Evolutionary conservation across 345 rosid genomes (phyloP).

Genomic region (Cardamine resedifolia): DNA sequence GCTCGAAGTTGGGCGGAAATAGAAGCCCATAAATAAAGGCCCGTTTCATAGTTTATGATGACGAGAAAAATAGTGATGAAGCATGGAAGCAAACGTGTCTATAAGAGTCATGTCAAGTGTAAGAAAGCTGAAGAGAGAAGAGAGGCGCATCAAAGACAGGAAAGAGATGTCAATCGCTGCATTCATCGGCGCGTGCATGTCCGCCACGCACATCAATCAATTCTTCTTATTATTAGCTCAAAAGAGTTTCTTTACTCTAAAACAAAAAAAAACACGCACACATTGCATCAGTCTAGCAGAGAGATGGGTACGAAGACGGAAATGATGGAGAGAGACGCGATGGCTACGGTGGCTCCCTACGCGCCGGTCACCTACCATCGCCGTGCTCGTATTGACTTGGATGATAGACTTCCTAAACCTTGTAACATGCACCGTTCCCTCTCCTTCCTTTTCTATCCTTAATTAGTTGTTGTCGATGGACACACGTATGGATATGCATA

Average conservation of each 20-base stretch:
- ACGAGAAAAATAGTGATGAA: conserved; percentile 14
- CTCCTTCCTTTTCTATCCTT: background rate
- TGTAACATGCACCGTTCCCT: conserved; percentile 45
- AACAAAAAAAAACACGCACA: background rate
- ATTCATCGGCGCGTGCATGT: conserved; percentile 32
- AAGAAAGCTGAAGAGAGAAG: conserved; percentile 12
- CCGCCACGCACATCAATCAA: conserved; percentile 33
- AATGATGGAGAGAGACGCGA: conserved; percentile 47
- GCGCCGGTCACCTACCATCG: conserved; percentile 77
- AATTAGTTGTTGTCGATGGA: too few species aligned
- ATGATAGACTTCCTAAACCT: conserved; percentile 71
- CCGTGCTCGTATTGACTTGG: conserved; percentile 64
- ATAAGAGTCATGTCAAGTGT: conserved; percentile 25
- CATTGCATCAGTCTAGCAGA: conserved; percentile 10
- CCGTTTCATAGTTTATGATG: background rate
- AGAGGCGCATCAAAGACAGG: conserved; percentile 2
- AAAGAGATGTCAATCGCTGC: conserved; percentile 31
- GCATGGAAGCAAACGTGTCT: conserved; percentile 32
- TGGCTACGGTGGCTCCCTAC: conserved; percentile 68
- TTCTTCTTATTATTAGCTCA: conserved; percentile 6
- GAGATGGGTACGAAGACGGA: conserved; percentile 28
- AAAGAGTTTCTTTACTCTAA: background rate
- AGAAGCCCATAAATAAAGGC: background rate
- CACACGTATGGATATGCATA: too few species aligned
- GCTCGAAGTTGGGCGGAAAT: background rate